Base-by-base conservation (phyloP, 345 rosid genomes). In the Ricinus communis region DNA sequence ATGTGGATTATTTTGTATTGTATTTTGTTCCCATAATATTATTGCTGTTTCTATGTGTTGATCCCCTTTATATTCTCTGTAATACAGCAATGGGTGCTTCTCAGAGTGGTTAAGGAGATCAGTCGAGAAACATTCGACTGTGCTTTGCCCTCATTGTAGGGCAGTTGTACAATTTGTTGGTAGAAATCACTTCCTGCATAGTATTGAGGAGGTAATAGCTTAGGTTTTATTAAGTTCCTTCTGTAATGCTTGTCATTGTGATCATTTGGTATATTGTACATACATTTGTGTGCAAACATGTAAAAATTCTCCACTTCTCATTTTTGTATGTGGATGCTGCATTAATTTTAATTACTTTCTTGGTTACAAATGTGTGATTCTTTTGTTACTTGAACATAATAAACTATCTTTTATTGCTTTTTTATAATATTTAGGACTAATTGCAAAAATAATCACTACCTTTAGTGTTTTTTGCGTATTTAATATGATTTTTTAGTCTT, bases 91-190 rank as follows among this genome's bases (percentile, higher is more conserved):
- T 73, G 98, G 98, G 55, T 94, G 98, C 81, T 90, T 94, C 84
- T 94, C 96, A 5, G 96, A 91, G 80, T 94, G 97, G 98, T 77
- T 94, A 77, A 85, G 83, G 83, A 87, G 91, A 82, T 88, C 95
- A 16, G 84, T 90, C 77, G 83, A 79, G 49, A 94, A 79, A 77
- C 93, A 72, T 82, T 45, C 84, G 24, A 82, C 46, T 63, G 95
- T 94, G 22, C 77, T 91, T 16, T 94, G 98, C 79, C 98, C 98
- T 58, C 93, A 91, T 50, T 94, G 98, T 78, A 85, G 98, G 83
- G 95, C 90, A 75, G 82, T 83, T 70, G 88, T 91, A 62, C 96
- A 83, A 43, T 88, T 78, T 85, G 97, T 83, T 67, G 96, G 96
- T 57, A 88, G 86, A 79, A 94, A 91, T 71, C 95, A 90, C 81